Conservation (phyloP, 1,139 yeast species). For the Lodderomyces orthopsilosis region DNA sequence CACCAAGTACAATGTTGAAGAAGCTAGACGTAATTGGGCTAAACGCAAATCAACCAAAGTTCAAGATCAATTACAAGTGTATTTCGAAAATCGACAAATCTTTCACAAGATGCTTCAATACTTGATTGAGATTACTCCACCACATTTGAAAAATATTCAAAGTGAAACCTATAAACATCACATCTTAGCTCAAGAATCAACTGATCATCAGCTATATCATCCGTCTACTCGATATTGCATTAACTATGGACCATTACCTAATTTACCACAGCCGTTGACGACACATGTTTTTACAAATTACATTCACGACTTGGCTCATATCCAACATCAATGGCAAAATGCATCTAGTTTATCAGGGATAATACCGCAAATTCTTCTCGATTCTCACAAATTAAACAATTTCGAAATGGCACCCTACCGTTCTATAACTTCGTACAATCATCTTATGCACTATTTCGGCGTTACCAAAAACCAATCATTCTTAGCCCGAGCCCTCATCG, state of each 20-base stretch:
- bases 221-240: constrained; percentile 14
- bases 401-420: constrained; percentile 28
- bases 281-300: constrained; percentile 33
- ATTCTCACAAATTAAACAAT: constrained; percentile 39
- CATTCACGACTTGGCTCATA: constrained; percentile 38
- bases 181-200: constrained; percentile 11
- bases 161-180: constrained; percentile 7
- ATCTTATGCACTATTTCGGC: constrained; percentile 43
- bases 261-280: constrained; percentile 29
- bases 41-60: constrained; percentile 17
- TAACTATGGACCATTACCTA: constrained; percentile 29
- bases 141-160: constrained; percentile 18
- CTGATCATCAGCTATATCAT: neutral
- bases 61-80: constrained; percentile 22
- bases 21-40: constrained; percentile 29
- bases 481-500: constrained; percentile 40
- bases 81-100: constrained; percentile 25
- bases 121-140: constrained; percentile 35
- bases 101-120: constrained; percentile 34
- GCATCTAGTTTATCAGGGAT: constrained; percentile 40
- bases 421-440: constrained; percentile 39
- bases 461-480: constrained; percentile 40
- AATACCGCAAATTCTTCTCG: constrained; percentile 37
- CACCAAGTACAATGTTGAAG: constrained; percentile 19
- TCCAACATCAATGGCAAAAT: constrained; percentile 30